Conservation (phyloP, 2,329 filamentous ascomycete species). For the Chaetomium sp. region DNA sequence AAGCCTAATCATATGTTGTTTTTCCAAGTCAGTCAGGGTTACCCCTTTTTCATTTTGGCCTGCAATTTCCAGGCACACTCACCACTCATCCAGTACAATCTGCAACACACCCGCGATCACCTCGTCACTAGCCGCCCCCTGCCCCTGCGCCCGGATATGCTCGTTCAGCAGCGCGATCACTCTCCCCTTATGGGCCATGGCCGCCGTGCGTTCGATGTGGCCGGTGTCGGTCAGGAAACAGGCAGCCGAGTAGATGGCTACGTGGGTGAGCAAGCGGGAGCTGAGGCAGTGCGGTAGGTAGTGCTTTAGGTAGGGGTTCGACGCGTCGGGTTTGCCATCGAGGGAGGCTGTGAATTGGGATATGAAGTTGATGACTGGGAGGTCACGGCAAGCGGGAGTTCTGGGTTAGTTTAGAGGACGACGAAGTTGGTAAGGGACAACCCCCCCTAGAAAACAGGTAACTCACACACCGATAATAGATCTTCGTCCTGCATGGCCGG, state of each 20-base stretch:
- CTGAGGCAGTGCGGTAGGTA: constrained; percentile 44
- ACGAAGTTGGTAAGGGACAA: background rate
- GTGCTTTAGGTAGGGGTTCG: constrained; percentile 40
- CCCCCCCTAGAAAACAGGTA: background rate
- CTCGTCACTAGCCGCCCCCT: constrained; percentile 36
- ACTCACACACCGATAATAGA: constrained; percentile 42
- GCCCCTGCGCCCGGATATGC: constrained; percentile 34
- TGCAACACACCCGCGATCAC: constrained; percentile 43
- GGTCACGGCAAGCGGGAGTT: background rate
- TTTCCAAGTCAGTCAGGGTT: no score
- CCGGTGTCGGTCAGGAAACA: constrained; percentile 46
- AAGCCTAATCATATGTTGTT: constrained; percentile 9
- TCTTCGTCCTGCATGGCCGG: constrained; percentile 35
- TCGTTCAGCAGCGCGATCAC: constrained; percentile 43
- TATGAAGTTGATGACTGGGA: constrained; percentile 40
- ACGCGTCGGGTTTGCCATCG: constrained; percentile 40
- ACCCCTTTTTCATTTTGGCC: no score
- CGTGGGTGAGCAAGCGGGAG: constrained; percentile 42
- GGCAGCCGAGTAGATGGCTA: constrained; percentile 44
- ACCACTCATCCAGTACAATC: constrained; percentile 47
- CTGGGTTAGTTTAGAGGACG: background rate
- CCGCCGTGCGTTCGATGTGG: constrained; percentile 37
- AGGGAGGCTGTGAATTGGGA: constrained; percentile 46
- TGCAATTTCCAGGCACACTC: constrained; percentile 19
- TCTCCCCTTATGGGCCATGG: constrained; percentile 37